A percentile compares a stretch with the other conserved stretches of the same genome.
These are phyloP conservation scores for Trypanosoma conorhini DNA, from an alignment of 208 protist species.

Conservation along the genomic window DNA sequence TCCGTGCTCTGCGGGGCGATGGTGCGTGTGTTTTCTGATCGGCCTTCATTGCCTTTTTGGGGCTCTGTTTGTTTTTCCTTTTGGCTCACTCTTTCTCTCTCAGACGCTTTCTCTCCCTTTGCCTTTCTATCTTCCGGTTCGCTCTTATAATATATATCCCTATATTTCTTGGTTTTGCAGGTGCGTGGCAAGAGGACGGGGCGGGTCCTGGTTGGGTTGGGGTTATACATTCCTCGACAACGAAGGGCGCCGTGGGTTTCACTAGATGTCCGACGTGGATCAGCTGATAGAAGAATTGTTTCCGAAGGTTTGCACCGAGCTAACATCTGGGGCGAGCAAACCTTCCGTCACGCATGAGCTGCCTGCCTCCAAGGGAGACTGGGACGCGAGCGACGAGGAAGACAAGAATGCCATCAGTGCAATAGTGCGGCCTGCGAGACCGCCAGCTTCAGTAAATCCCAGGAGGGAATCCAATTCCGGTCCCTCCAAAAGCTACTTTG, in stretches of 20 bases:
- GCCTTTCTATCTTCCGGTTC: slow-evolving; percentile 1
- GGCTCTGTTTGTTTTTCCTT: slow-evolving; percentile 5
- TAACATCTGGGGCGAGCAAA: neutral
- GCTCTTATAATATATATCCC: neutral
- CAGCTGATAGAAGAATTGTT: slow-evolving; percentile 80
- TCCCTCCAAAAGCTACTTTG: slow-evolving; percentile 37
- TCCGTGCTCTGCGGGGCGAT: neutral
- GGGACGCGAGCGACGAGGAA: slow-evolving; percentile 20
- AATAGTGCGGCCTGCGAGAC: neutral
- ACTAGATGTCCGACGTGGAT: slow-evolving; percentile 50
- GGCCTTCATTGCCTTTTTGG: neutral
- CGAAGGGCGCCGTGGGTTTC: neutral
- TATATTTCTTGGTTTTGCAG: no score
- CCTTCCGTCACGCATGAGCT: neutral
- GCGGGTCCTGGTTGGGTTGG: neutral
- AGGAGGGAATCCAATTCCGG: neutral
- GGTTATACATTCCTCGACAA: neutral
- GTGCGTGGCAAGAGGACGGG: neutral
- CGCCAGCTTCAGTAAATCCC: neutral
- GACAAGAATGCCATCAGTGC: neutral
- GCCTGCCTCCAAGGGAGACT: slow-evolving; percentile 20
- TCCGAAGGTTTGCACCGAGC: slow-evolving; percentile 24
- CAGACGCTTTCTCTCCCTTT: neutral
- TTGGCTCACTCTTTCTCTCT: slow-evolving; percentile 5
- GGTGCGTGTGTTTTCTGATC: neutral